Evolutionary conservation across 2,329 filamentous ascomycete species (phyloP), one percentile per base, ranked within the genome.

Genomic region (Fusarium acutatum): DNA sequence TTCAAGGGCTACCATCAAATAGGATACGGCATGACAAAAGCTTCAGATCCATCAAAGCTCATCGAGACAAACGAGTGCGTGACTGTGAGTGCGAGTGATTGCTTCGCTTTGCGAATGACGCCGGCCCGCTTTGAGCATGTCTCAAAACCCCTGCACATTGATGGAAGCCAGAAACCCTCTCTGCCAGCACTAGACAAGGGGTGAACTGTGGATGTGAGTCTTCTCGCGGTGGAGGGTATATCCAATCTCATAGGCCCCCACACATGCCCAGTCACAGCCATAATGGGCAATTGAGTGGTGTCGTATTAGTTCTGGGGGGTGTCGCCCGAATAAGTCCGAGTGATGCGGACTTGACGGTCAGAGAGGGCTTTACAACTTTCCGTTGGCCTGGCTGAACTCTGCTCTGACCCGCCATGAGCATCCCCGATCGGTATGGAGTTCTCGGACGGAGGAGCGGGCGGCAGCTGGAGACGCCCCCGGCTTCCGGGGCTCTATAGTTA

Each of bases 391-490:
- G 75, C 77, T 78, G 77, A 78, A 79, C 75, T 74, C 64, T 79
- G 69, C 75, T 73, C 63, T 78, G 69, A 62, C 67, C 77, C 75
- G 73, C 75, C 72, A 62, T 76, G 61, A 59, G 62, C 68, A 69
- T 75, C 70, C 66, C 77, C 77, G 77, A 79, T 76, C 77, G 77
- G 76, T 78, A 75, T 77, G 76, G 76, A 63, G 69, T 70, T 60
- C 43, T 77, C 66, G 75, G 76, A 66, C 76, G 76, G 76, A 78
- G 76, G 75, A 76, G 69, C 76, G 75, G 76, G 60, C 71, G 73
- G 64, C 62, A 64, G 52, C 69, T 77, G 65, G 65, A 72, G 70
- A 69, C 49, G 63, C 65, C 61, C 59, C 69, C 73, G 74, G 73
- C 73, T 66, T 71, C 67, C 72, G 71, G 71, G 63, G 56, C 69